Conservation (phyloP, 768 basidiomycete species). For the Boletus barrowsii region DNA sequence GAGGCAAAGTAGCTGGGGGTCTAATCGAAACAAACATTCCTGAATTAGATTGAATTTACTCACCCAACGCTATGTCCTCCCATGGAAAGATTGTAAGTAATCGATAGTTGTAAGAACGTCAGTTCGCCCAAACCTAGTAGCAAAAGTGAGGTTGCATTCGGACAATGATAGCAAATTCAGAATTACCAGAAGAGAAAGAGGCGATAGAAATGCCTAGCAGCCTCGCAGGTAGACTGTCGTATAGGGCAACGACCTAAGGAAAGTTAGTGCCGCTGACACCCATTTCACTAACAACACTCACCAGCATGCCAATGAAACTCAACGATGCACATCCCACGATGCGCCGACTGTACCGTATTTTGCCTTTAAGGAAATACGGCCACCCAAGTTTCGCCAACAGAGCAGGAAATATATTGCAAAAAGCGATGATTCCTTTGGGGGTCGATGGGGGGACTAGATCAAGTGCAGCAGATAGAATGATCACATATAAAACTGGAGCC, state of each 20-base stretch:
- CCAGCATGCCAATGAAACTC: conserved; percentile 84
- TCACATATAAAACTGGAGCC: conserved; percentile 81
- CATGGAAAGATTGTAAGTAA: conserved; percentile 69
- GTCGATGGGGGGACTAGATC: conserved; percentile 91
- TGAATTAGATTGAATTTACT: conserved; percentile 10
- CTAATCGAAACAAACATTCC: background rate
- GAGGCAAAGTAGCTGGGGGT: conserved; percentile 80
- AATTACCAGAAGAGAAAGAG: conserved; percentile 80
- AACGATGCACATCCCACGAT: conserved; percentile 71
- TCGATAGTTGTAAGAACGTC: conserved; percentile 92
- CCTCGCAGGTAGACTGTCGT: conserved; percentile 61
- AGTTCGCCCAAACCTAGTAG: conserved; percentile 82
- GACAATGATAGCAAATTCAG: background rate
- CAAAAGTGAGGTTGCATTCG: conserved; percentile 3
- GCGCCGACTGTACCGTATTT: conserved; percentile 76
- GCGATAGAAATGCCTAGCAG: conserved; percentile 80
- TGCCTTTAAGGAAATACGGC: conserved; percentile 87
- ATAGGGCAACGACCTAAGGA: conserved; percentile 70
- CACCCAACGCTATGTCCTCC: conserved; percentile 82
- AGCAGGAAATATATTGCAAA: conserved; percentile 92
- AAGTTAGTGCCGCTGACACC: background rate
- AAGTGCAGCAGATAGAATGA: conserved; percentile 93
- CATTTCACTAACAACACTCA: conserved; percentile 37
- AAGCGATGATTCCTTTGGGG: conserved; percentile 91
- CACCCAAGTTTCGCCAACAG: conserved; percentile 86